Conservation (phyloP, 345 rosid genomes). For the Arabis hirsuta region DNA sequence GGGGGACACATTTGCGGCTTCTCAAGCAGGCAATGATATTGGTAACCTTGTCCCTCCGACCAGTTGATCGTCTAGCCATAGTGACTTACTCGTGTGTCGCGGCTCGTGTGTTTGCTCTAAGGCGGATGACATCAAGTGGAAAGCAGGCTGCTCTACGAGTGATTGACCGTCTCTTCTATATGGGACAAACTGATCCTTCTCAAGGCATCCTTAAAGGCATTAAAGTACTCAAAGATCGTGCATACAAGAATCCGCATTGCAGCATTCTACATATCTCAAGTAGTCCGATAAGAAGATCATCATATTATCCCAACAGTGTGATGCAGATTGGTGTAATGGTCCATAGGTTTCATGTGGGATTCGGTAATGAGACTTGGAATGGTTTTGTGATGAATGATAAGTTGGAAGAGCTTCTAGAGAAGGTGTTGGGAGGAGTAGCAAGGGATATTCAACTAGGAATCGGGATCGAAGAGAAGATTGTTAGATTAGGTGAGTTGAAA, state of each 20-base stretch:
- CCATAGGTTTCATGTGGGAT: conserved; percentile 81
- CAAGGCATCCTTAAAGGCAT: conserved; percentile 83
- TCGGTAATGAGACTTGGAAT: conserved; percentile 53
- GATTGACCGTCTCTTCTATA: conserved; percentile 79
- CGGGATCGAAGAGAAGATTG: conserved; percentile 59
- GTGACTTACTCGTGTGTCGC: conserved; percentile 82
- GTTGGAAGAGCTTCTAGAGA: conserved; percentile 70
- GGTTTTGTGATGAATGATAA: conserved; percentile 75
- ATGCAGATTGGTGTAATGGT: conserved; percentile 58
- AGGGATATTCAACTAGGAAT: conserved; percentile 72
- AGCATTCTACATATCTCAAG: conserved; percentile 73
- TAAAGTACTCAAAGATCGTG: conserved; percentile 79
- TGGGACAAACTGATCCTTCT: conserved; percentile 73
- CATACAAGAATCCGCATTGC: conserved; percentile 67
- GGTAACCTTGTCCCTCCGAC: conserved; percentile 72
- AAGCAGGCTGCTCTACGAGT: conserved; percentile 77
- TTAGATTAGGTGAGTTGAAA: conserved; percentile 67
- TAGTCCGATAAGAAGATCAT: conserved; percentile 62
- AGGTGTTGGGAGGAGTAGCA: conserved; percentile 61
- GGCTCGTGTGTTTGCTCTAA: conserved; percentile 75
- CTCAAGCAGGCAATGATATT: conserved; percentile 84
- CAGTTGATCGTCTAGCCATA: conserved; percentile 75
- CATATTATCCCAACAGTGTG: conserved; percentile 46
- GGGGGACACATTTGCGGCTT: conserved; percentile 78
- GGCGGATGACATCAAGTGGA: conserved; percentile 84